Evolutionary conservation across 306 rosid genomes (phyloP), one percentile per base, ranked within the genome.

Genomic region (Quercus cerris): DNA sequence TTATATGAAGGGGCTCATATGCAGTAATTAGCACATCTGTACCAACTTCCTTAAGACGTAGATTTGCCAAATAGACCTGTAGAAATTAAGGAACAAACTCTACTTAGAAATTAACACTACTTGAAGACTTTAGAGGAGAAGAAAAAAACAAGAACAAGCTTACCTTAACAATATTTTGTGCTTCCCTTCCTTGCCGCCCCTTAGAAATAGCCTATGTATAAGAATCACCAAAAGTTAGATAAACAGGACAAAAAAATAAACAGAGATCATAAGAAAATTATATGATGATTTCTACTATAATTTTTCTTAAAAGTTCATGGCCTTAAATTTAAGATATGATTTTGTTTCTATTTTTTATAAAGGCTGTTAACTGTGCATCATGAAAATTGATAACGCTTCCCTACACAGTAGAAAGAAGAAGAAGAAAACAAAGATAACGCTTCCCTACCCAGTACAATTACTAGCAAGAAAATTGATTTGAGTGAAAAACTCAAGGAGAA

Each of bases 181-280:
- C 99, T 84, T 95, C 96, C 89, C 97, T 87, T 89, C 99, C 99
- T 85, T 93, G 97, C 71, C 96, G 77, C 33, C 96, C 97, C 82
- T 93, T 95, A 63, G 99, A 93, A 78, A 93, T 90, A 31, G 98
- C 89, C 98, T 93, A 56, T 31, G 20, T 55, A 30, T 62, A 70
- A 82, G 33, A 17, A 73, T 75, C 25, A 51, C 68, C 56, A 64
- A 28, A 54, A 67, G 52, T 69, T 6, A 76, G 11, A 46, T n/a
- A 56, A 19, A 61, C 23, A 0, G 1, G 46, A 22, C 15, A 25
- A 11, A 18, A 52, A 74, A 63, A 23, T 6, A 5, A 25, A 28
- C n/a, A 56, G 44, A 6, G 14, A 51, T 23, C 23, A 9, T 17
- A 54, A 9, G 28, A 7, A 27, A 6, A 8, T 17, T 17, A 54